These are phyloP conservation scores for Coemansia sp. DNA, from an alignment of 192 early-diverging fungal genomes.

Conservation along the genomic window DNA sequence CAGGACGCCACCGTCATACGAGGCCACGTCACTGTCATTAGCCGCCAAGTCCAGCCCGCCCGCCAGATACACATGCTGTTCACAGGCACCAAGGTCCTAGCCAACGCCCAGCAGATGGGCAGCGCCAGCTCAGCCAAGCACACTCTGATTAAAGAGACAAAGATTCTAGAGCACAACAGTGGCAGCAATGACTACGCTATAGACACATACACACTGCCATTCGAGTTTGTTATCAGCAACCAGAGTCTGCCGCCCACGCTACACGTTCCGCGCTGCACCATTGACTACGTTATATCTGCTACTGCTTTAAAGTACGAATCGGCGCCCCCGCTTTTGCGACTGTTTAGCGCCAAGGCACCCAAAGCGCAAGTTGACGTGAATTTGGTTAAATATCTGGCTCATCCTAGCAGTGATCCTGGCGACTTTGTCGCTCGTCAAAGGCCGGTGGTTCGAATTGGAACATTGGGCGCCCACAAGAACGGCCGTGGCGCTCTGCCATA, in stretches of 20 bases:
- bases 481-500: conserved; percentile 3
- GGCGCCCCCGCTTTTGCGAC: not conserved
- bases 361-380: not conserved
- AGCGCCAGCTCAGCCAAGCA: not conserved
- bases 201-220: conserved; percentile 19
- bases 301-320: not conserved
- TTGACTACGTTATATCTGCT: conserved; percentile 2
- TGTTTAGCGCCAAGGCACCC: not conserved
- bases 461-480: not conserved
- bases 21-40: conserved; percentile 10
- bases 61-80: not conserved
- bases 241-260: conserved; percentile 2
- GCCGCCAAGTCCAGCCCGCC: conserved; percentile 9
- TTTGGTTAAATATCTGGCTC: not conserved
- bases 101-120: conserved; percentile 16
- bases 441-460: conserved; percentile 8
- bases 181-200: not conserved
- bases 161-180: conserved; percentile 1
- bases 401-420: not conserved
- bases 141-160: not conserved
- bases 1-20: not conserved
- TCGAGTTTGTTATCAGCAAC: conserved; percentile 16
- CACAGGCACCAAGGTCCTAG: conserved; percentile 12
- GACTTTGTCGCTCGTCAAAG: not conserved
- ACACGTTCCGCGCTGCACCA: conserved; percentile 11